These are phyloP conservation scores for Dictyostelium citrinum DNA, from an alignment of 78 protist genomes.

Conservation along the genomic window DNA sequence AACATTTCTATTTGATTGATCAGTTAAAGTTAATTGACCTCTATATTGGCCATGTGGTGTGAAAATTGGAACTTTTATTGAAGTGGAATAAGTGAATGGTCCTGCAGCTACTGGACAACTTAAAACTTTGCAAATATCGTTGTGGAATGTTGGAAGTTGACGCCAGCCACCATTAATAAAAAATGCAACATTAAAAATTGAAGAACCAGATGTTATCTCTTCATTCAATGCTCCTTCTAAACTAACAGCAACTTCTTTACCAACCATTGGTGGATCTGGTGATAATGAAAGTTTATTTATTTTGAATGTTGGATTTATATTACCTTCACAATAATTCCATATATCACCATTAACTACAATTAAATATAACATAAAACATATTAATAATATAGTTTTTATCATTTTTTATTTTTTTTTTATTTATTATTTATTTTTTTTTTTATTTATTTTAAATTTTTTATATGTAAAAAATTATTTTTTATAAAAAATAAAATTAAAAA, in stretches of 20 bases:
- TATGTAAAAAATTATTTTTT: too few species aligned
- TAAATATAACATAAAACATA: not conserved
- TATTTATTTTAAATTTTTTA: not conserved
- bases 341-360: not conserved
- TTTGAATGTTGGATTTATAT: not conserved
- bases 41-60: slow-evolving; percentile 47
- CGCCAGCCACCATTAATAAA: slow-evolving; percentile 34
- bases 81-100: not conserved
- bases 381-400: not conserved
- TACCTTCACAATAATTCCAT: slow-evolving; percentile 26
- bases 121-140: slow-evolving; percentile 2
- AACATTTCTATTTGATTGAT: slow-evolving; percentile 23
- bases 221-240: not conserved
- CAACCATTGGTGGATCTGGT: slow-evolving; percentile 62
- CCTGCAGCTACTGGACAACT: slow-evolving; percentile 44
- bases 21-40: slow-evolving; percentile 1
- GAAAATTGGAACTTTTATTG: slow-evolving; percentile 16
- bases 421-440: not conserved
- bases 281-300: slow-evolving; percentile 4
- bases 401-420: not conserved
- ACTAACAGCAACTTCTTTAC: not conserved
- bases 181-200: not conserved
- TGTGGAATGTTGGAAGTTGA: slow-evolving; percentile 25
- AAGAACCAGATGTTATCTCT: slow-evolving; percentile 11
- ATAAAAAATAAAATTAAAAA: too few species aligned